phyloP scores from a whole-genome alignment of 257 asterid species.

The Capsicum chinense region DNA sequence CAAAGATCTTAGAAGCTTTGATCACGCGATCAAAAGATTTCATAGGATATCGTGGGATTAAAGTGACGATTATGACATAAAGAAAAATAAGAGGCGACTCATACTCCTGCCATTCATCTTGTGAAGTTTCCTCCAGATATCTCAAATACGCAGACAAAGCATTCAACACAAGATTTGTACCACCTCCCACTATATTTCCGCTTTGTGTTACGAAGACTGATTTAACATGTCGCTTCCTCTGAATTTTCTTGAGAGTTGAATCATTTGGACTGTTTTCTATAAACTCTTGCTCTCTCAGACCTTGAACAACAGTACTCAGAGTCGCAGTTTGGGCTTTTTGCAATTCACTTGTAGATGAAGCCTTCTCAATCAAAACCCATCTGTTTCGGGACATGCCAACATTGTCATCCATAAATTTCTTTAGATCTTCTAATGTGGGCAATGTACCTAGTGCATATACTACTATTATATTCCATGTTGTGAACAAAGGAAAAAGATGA shows the following conservation, averaged over 20 bases:
- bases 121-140: conserved; percentile 85
- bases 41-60: background rate
- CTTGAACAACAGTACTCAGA: conserved; percentile 25
- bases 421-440: conserved; percentile 67
- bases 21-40: background rate
- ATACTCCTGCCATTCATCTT: conserved; percentile 88
- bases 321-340: conserved; percentile 46
- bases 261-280: conserved; percentile 36
- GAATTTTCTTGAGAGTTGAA: conserved; percentile 36
- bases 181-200: conserved; percentile 80
- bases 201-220: conserved; percentile 73
- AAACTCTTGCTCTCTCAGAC: conserved; percentile 35
- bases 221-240: conserved; percentile 58
- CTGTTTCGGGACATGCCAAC: conserved; percentile 41
- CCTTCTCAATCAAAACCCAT: conserved; percentile 49
- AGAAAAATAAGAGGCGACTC: conserved; percentile 38
- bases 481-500: background rate
- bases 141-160: conserved; percentile 90
- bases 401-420: conserved; percentile 45
- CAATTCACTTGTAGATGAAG: conserved; percentile 49
- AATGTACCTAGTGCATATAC: conserved; percentile 55
- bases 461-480: background rate
- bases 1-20: conserved; percentile 15
- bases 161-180: conserved; percentile 68
- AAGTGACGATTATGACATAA: background rate